Conservation (phyloP, 2,329 filamentous ascomycete species). For the Spiromastix sp. region DNA sequence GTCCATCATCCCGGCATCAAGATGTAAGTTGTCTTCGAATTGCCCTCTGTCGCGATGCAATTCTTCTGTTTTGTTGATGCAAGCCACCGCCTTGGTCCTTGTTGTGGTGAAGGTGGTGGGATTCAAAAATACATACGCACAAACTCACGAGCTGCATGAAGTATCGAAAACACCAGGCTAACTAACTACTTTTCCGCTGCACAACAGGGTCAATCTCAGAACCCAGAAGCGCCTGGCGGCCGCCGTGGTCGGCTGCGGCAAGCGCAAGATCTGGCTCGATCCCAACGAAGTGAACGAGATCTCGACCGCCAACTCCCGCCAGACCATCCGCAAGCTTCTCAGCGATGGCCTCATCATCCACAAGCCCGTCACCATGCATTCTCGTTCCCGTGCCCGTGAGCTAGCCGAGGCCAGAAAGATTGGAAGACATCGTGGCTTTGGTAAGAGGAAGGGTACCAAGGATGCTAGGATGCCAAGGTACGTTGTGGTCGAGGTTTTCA, state of each 20-base stretch:
- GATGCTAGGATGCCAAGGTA: slow-evolving; percentile 99
- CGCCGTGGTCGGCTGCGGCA: slow-evolving; percentile 95
- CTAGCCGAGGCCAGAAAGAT: slow-evolving; percentile 89
- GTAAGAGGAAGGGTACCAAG: slow-evolving; percentile 99
- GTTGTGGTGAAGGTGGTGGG: too few species aligned
- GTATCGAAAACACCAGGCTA: too few species aligned
- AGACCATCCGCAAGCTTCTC: slow-evolving; percentile 99
- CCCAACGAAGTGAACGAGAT: slow-evolving; percentile 99
- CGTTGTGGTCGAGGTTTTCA: too few species aligned
- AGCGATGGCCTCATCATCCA: slow-evolving; percentile 99
- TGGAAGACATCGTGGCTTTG: slow-evolving; percentile 96
- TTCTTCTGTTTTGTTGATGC: not conserved
- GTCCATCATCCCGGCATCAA: slow-evolving; percentile 14
- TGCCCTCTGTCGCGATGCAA: not conserved
- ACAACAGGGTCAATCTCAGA: slow-evolving; percentile 89
- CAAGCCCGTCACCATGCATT: slow-evolving; percentile 99
- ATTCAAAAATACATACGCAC: slow-evolving; percentile 30
- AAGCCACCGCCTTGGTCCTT: not conserved
- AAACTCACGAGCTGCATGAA: slow-evolving; percentile 10
- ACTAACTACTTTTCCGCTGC: slow-evolving; percentile 16
- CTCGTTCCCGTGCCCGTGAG: slow-evolving; percentile 88
- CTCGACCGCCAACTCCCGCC: slow-evolving; percentile 99
- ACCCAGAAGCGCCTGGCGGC: slow-evolving; percentile 99
- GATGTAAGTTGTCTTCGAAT: slow-evolving; percentile 12
- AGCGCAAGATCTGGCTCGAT: slow-evolving; percentile 99